Conservation (phyloP, 2,329 filamentous ascomycete species). For the Penicillium sumatraense region DNA sequence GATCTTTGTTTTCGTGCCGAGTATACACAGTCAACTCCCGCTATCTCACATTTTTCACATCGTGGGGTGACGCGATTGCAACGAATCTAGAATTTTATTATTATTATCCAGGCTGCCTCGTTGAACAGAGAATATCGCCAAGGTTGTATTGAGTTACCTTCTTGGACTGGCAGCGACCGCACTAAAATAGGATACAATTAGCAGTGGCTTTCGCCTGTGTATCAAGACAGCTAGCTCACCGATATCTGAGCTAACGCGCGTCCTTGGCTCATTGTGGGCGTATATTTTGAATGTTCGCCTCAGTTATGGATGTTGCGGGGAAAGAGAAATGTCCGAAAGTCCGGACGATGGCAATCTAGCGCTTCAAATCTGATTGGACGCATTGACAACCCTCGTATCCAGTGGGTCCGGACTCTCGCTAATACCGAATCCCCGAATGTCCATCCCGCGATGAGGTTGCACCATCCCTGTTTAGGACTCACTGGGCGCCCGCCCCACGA, state of each 20-base stretch:
- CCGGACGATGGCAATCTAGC: not conserved
- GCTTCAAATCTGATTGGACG: not conserved
- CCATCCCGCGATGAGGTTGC: not conserved
- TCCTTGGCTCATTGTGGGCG: not conserved
- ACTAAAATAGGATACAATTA: constrained; percentile 7
- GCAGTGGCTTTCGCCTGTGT: not conserved
- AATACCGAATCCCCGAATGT: not conserved
- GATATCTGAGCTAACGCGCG: not conserved
- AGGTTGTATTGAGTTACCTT: constrained; percentile 10
- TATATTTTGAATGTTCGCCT: not conserved
- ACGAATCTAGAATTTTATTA: constrained; percentile 19
- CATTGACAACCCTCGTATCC: not conserved
- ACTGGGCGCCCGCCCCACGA: not conserved
- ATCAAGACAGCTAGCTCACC: not conserved
- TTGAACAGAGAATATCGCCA: not conserved
- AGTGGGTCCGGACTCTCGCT: not conserved
- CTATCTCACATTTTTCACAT: constrained; percentile 25
- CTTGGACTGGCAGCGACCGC: constrained; percentile 21
- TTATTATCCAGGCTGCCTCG: not conserved
- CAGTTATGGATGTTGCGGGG: not conserved
- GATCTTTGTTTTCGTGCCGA: constrained; percentile 17
- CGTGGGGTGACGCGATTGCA: constrained; percentile 22
- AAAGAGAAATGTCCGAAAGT: constrained; percentile 5
- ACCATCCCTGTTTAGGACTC: not conserved
- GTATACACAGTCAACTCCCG: constrained; percentile 18